Percentiles rank a stretch among this genome's conserved stretches.
Evolutionary conservation across 306 rosid genomes (phyloP).

Genomic region (Medicago lupulina): DNA sequence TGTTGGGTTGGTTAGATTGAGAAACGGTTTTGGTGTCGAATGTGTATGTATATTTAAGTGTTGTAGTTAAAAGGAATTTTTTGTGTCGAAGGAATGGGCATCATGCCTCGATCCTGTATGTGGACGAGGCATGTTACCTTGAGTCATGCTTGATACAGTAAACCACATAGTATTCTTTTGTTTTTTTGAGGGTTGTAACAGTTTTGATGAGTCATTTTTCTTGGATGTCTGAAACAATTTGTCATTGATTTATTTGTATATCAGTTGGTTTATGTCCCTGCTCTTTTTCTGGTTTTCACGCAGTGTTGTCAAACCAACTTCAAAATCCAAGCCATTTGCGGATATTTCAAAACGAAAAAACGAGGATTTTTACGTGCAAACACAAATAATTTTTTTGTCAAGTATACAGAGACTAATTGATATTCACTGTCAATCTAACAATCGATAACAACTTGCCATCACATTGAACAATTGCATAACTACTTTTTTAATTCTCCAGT

Average conservation of each 20-base stretch:
- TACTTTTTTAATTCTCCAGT: background rate
- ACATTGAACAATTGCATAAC: background rate
- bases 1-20: slow-evolving; percentile 42
- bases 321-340: background rate
- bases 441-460: background rate
- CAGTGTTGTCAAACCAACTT: background rate
- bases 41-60: slow-evolving; percentile 40
- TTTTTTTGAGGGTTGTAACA: slow-evolving; percentile 31
- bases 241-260: slow-evolving; percentile 45
- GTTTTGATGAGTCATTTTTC: slow-evolving; percentile 50
- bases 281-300: background rate
- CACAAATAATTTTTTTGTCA: background rate
- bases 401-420: too few relatives aligned
- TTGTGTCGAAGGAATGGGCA: slow-evolving; percentile 18
- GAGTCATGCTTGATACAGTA: slow-evolving; percentile 37
- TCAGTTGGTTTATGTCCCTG: slow-evolving; percentile 3
- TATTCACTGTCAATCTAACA: too few relatives aligned
- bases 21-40: slow-evolving; percentile 50
- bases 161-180: slow-evolving; percentile 43
- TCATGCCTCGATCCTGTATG: slow-evolving; percentile 30
- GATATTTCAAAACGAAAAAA: background rate
- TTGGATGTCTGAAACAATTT: slow-evolving; percentile 24
- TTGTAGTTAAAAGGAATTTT: slow-evolving; percentile 1
- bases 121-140: slow-evolving; percentile 37
- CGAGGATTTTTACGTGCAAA: background rate